A percentile compares a stretch with the other conserved stretches of the same genome.
Evolutionary conservation across 2,329 filamentous ascomycete genomes (phyloP).

Genomic region (Pseudocercospora musae): DNA sequence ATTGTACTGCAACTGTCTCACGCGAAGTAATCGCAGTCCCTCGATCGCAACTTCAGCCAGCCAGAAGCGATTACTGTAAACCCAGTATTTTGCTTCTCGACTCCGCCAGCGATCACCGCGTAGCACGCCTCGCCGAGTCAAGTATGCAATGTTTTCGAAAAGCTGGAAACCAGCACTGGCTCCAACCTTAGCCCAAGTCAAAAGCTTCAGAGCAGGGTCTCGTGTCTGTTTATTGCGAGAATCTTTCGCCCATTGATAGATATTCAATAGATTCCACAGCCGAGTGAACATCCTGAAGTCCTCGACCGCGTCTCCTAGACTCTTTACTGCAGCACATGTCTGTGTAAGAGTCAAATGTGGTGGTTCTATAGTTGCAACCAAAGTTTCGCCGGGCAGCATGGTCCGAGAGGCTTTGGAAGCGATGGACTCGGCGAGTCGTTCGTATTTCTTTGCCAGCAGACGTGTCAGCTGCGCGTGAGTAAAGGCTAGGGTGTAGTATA

Average conservation of each 20-base stretch:
- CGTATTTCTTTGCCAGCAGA: slow-evolving; percentile 37
- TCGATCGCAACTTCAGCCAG: slow-evolving; percentile 73
- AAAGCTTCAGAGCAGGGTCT: slow-evolving; percentile 46
- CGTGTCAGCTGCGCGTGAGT: slow-evolving; percentile 39
- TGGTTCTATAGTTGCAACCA: slow-evolving; percentile 39
- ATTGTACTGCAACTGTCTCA: slow-evolving; percentile 42
- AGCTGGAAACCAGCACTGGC: slow-evolving; percentile 69
- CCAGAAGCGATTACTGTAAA: slow-evolving; percentile 79
- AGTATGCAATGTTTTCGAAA: slow-evolving; percentile 79
- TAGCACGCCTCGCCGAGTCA: slow-evolving; percentile 70
- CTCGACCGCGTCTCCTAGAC: slow-evolving; percentile 62
- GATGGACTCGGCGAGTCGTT: slow-evolving; percentile 36
- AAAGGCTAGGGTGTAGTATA: slow-evolving; percentile 45
- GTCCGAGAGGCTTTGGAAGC: slow-evolving; percentile 38
- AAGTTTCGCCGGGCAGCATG: slow-evolving; percentile 42
- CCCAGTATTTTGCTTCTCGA: slow-evolving; percentile 59
- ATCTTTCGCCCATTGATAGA: slow-evolving; percentile 64
- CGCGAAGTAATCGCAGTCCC: slow-evolving; percentile 58
- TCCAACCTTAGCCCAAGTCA: slow-evolving; percentile 67
- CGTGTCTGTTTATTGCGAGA: slow-evolving; percentile 36
- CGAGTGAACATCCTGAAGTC: slow-evolving; percentile 71
- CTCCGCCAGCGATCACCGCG: slow-evolving; percentile 31
- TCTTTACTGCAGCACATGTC: slow-evolving; percentile 35
- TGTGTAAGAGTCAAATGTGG: slow-evolving; percentile 35
- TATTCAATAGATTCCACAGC: slow-evolving; percentile 71